These are phyloP conservation scores for Lobulomyces angularis DNA, from an alignment of 192 early-diverging fungal genomes.

Conservation along the genomic window DNA sequence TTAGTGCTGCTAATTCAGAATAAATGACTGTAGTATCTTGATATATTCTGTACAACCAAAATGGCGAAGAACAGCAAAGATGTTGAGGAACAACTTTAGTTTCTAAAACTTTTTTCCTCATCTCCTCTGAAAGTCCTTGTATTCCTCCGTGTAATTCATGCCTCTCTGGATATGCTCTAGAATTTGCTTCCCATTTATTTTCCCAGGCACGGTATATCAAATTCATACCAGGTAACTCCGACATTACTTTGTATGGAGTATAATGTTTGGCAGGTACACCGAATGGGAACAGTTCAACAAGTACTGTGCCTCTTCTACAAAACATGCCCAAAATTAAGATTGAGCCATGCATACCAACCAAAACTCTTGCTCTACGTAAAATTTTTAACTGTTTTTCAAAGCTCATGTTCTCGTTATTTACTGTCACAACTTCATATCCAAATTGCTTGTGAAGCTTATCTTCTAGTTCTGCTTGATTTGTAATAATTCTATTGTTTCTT, in stretches of 20 bases:
- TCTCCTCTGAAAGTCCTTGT: constrained; percentile 13
- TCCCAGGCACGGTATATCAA: constrained; percentile 36
- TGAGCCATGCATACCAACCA: constrained; percentile 39
- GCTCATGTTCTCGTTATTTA: constrained; percentile 29
- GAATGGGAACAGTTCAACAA: constrained; percentile 34
- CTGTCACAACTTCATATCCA: constrained; percentile 19
- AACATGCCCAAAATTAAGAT: constrained; percentile 41
- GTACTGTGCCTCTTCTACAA: constrained; percentile 31
- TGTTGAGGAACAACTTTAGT: constrained; percentile 25
- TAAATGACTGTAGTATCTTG: constrained; percentile 32
- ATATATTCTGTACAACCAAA: constrained; percentile 41
- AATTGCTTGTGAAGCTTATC: constrained; percentile 12
- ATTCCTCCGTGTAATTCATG: constrained; percentile 18
- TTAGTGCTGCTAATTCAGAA: constrained; percentile 13
- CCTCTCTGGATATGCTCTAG: constrained; percentile 20
- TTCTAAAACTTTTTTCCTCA: constrained; percentile 14
- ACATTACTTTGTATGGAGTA: constrained; percentile 34
- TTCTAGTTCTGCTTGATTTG: constrained; percentile 25
- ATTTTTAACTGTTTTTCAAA: constrained; percentile 36
- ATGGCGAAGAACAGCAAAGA: constrained; percentile 31
- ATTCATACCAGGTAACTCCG: constrained; percentile 30
- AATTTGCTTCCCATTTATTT: constrained; percentile 18
- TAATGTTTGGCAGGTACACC: constrained; percentile 34
- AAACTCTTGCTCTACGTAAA: constrained; percentile 28
- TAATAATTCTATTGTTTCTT: constrained; percentile 26